A percentile compares a stretch with the other conserved stretches of the same genome.
Evolutionary conservation across 129 eudicot species (phyloP).

Genomic region (Heracleum sosnowskyi): DNA sequence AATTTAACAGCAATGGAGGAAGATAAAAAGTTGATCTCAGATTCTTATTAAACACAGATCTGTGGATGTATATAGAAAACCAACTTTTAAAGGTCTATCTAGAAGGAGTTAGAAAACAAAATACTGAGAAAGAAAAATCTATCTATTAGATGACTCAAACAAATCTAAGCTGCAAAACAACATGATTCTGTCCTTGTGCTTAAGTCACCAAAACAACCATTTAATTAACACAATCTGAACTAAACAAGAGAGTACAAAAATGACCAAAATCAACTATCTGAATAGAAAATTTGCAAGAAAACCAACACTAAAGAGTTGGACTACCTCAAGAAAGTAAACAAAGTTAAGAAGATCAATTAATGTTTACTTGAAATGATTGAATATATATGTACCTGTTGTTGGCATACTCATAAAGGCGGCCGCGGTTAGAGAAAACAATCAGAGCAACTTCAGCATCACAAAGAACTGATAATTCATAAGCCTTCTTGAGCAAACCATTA

Average conservation of each 20-base stretch:
- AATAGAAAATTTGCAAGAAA: neutral
- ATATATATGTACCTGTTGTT: conserved; percentile 56
- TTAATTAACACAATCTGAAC: conserved; percentile 1
- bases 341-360: neutral
- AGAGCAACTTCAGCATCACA: conserved; percentile 97
- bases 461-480: conserved; percentile 86
- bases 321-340: neutral
- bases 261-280: neutral
- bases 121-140: conserved; percentile 34
- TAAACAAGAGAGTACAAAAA: neutral
- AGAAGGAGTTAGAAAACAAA: conserved; percentile 17
- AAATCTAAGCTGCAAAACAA: conserved; percentile 24
- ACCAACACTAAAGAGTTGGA: neutral
- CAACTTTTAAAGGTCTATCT: neutral
- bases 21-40: conserved; percentile 53
- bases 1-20: conserved; percentile 50
- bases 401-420: conserved; percentile 94
- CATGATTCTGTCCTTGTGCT: conserved; percentile 26
- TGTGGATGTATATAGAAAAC: conserved; percentile 17
- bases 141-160: conserved; percentile 13
- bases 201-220: conserved; percentile 16
- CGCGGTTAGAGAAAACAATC: conserved; percentile 79
- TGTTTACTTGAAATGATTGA: neutral
- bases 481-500: conserved; percentile 83
- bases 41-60: conserved; percentile 49